Evolutionary conservation across 768 basidiomycete species (phyloP), one percentile per base, ranked within the genome.

Genomic region (Lactarius psammicola): DNA sequence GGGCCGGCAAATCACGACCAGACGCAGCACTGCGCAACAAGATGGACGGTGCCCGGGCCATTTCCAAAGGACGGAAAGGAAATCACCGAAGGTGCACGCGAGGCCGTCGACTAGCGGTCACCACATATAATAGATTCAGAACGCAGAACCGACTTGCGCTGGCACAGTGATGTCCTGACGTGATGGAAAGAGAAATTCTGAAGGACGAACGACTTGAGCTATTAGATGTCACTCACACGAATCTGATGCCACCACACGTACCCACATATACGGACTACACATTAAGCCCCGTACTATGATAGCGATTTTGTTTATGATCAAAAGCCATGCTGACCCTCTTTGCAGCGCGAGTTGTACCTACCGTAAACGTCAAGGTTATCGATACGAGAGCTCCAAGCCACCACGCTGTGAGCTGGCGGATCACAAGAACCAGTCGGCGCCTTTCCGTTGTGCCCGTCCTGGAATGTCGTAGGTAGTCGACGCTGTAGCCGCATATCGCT

Each of bases 41-140:
- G 66, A 66, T 73, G 58, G 64, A 77, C 77, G 36, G n/a, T 68
- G 42, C 70, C 72, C 28, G 73, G 73, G 68, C 74, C 71, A 38
- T 74, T 72, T 66, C 67, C 74, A 8, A 69, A 68, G 67, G 69
- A 64, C 13, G 68, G 64, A 11, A 64, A 60, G 34, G 70, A 65
- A n/a, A 71, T 75, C 8, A 64, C 51, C 17, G 69, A 72, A n/a
- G 1, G 11, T 60, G 31, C 70, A 66, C 62, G 60, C 46, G 69
- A 70, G 49, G 72, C 72, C 69, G 61, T 74, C n/a, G 49, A 40
- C 44, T 75, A 72, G 67, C 74, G 75, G 74, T 46, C 15, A 65
- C 64, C 28, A 64, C 66, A 33, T 72, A 72, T 68, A 55, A 63
- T 34, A 71, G 67, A 40, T 73, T 74, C 23, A 63, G 55, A 59